These are phyloP conservation scores for Arthroderma sp. DNA, from an alignment of 2,329 filamentous ascomycete species.

Conservation along the genomic window DNA sequence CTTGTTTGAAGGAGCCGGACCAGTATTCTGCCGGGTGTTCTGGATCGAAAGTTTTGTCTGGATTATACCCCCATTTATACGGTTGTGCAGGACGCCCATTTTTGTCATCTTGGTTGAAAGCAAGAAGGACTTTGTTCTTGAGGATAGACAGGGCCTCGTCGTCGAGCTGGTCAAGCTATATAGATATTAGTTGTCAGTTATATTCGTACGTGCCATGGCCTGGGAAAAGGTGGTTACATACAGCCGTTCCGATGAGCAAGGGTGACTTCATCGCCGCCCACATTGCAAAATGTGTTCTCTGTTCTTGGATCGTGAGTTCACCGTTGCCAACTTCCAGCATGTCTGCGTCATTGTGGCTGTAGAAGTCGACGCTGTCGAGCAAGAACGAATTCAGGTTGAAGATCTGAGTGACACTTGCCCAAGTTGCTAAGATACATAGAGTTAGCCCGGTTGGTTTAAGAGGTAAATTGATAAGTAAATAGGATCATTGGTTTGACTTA, in stretches of 20 bases:
- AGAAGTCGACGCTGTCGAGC: slow-evolving; percentile 34
- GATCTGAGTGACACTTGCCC: slow-evolving; percentile 27
- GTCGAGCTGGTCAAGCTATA: no score
- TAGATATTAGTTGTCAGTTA: no score
- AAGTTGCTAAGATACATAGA: slow-evolving; percentile 12
- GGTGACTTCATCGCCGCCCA: slow-evolving; percentile 41
- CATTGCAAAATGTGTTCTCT: slow-evolving; percentile 38
- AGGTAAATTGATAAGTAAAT: background rate
- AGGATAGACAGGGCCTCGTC: slow-evolving; percentile 19
- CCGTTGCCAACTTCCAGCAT: slow-evolving; percentile 41
- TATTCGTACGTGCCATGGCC: background rate
- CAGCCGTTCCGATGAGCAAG: slow-evolving; percentile 35
- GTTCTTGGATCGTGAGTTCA: slow-evolving; percentile 33
- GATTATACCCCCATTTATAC: slow-evolving; percentile 25
- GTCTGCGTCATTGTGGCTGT: slow-evolving; percentile 39
- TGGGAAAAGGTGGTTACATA: slow-evolving; percentile 10
- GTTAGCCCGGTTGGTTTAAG: background rate
- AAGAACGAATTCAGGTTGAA: slow-evolving; percentile 39
- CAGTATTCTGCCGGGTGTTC: slow-evolving; percentile 24
- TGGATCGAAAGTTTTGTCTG: slow-evolving; percentile 23
- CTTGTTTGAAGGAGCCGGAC: slow-evolving; percentile 21
- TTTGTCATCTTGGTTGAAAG: slow-evolving; percentile 36
- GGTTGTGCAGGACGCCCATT: slow-evolving; percentile 33
- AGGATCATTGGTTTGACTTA: background rate
- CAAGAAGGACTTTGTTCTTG: slow-evolving; percentile 27